Percentiles rank a stretch among this genome's conserved stretches.
Evolutionary conservation across 2,329 filamentous ascomycete genomes (phyloP).

Genomic region (Cladosporium austrohemisphaericum): DNA sequence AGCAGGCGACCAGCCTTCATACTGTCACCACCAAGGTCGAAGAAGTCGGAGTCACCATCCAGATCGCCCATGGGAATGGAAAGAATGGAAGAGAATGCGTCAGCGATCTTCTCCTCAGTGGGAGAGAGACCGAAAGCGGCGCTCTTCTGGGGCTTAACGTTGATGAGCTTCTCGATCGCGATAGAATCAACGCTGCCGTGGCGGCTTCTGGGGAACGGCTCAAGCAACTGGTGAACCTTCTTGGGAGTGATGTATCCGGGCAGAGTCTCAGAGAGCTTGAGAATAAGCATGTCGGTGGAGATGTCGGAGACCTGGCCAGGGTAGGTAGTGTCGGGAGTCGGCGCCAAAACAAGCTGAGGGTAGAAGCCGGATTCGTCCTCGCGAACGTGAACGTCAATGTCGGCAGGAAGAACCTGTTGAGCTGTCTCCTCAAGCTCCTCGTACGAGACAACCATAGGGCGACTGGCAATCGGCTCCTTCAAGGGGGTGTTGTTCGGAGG

Average conservation of each 20-base stretch:
- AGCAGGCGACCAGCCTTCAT: slow-evolving; percentile 52
- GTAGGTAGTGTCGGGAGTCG: slow-evolving; percentile 16
- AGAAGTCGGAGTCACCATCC: slow-evolving; percentile 46
- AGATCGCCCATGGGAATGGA: slow-evolving; percentile 40
- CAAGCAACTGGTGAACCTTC: slow-evolving; percentile 26
- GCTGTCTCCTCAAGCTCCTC: slow-evolving; percentile 19
- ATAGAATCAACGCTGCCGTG: slow-evolving; percentile 25
- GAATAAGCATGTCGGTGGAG: slow-evolving; percentile 17
- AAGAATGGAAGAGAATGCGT: slow-evolving; percentile 47
- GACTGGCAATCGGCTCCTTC: slow-evolving; percentile 37
- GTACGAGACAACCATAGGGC: slow-evolving; percentile 17
- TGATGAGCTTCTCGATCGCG: slow-evolving; percentile 17
- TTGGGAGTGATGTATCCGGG: slow-evolving; percentile 29
- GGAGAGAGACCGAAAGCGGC: slow-evolving; percentile 21
- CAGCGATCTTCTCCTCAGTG: slow-evolving; percentile 40
- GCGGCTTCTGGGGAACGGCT: slow-evolving; percentile 25
- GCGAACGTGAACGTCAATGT: slow-evolving; percentile 27
- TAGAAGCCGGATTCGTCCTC: slow-evolving; percentile 26
- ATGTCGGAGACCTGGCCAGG: slow-evolving; percentile 12
- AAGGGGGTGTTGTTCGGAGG: slow-evolving; percentile 49
- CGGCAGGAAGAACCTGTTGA: slow-evolving; percentile 18
- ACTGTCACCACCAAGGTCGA: slow-evolving; percentile 53
- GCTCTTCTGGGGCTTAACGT: slow-evolving; percentile 6
- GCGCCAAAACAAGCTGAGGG: slow-evolving; percentile 35
- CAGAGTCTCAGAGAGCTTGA: slow-evolving; percentile 22